phyloP scores from a whole-genome alignment of 1,139 yeast species.

The Geotrichum australiense region DNA sequence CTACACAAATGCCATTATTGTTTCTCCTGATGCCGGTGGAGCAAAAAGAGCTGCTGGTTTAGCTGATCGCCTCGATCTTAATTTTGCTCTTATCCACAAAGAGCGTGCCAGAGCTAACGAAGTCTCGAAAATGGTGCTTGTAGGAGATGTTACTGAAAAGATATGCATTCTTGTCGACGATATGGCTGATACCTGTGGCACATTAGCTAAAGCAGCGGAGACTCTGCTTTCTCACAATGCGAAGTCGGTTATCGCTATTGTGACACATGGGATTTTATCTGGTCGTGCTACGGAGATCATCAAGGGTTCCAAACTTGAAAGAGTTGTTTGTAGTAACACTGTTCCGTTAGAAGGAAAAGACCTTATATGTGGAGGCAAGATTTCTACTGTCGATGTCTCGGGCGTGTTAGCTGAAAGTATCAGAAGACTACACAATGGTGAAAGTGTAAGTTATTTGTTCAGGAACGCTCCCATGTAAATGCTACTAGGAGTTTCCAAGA shows the following conservation, averaged over 20 bases:
- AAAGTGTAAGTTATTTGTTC: slow-evolving; percentile 83
- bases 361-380: slow-evolving; percentile 58
- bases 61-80: slow-evolving; percentile 86
- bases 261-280: slow-evolving; percentile 89
- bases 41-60: slow-evolving; percentile 90
- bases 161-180: slow-evolving; percentile 91
- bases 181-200: slow-evolving; percentile 99
- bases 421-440: slow-evolving; percentile 91
- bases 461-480: slow-evolving; percentile 44
- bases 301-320: slow-evolving; percentile 67
- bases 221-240: slow-evolving; percentile 71
- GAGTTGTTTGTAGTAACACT: slow-evolving; percentile 88
- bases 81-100: slow-evolving; percentile 93
- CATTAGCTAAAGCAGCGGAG: slow-evolving; percentile 93
- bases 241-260: slow-evolving; percentile 81
- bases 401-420: slow-evolving; percentile 93
- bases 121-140: slow-evolving; percentile 90
- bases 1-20: slow-evolving; percentile 66
- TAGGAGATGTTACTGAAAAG: slow-evolving; percentile 87
- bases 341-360: slow-evolving; percentile 84
- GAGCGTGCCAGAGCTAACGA: slow-evolving; percentile 95
- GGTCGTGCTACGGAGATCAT: slow-evolving; percentile 83
- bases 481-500: background rate
- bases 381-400: slow-evolving; percentile 78
- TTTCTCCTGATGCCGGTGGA: slow-evolving; percentile 98